A percentile compares a stretch with the other conserved stretches of the same genome.
Conservation (phyloP, 2,329 filamentous ascomycete genomes). For the Teratosphaeriaceae sp. region DNA sequence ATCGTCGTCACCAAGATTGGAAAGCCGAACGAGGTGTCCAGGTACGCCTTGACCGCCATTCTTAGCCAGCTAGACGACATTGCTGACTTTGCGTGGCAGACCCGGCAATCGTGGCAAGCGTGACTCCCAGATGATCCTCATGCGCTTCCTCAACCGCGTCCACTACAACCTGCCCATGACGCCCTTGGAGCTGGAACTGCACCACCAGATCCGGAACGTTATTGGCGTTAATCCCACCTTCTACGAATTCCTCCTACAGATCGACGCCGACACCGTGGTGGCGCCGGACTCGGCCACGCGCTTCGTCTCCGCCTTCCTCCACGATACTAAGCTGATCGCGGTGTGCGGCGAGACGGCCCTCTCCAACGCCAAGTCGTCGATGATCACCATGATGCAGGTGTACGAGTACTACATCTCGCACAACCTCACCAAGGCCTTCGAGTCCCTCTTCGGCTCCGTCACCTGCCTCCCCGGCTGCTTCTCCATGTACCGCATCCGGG, state of each 20-base stretch:
- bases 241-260: conserved; percentile 94
- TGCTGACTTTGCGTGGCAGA: conserved; percentile 34
- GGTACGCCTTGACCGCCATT: conserved; percentile 30
- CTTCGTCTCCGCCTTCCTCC: conserved; percentile 83
- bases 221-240: conserved; percentile 98
- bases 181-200: conserved; percentile 94
- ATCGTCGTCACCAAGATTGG: conserved; percentile 95
- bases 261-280: conserved; percentile 95
- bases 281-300: conserved; percentile 83
- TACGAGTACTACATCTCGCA: conserved; percentile 99
- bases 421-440: conserved; percentile 93
- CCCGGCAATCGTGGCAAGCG: conserved; percentile 98
- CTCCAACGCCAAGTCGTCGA: conserved; percentile 86
- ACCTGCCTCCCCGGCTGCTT: conserved; percentile 98
- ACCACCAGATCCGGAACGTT: conserved; percentile 97
- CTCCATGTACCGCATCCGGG: conserved; percentile 96
- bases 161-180: conserved; percentile 98
- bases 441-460: conserved; percentile 93
- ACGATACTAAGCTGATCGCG: conserved; percentile 89
- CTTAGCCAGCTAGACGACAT: too few relatives aligned
- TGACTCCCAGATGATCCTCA: conserved; percentile 96
- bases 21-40: conserved; percentile 65
- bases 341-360: conserved; percentile 92
- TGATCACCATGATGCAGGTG: conserved; percentile 98
- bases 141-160: conserved; percentile 98